phyloP scores from a whole-genome alignment of 1,284 basidiomycete species.

The Microbotryum lychnidis-dioicae region DNA sequence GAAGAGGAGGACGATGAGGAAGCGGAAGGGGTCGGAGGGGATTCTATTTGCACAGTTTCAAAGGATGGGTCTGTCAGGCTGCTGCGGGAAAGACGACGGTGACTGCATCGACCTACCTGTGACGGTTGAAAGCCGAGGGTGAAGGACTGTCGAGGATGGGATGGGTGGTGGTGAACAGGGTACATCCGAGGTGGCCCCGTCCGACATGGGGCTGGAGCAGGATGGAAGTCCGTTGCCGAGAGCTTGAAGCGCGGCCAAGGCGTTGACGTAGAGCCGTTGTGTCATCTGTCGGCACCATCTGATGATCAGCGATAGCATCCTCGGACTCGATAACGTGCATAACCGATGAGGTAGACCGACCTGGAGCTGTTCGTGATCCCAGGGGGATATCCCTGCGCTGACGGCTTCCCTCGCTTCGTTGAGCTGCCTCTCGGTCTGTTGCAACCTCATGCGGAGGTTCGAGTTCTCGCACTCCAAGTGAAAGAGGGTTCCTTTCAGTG shows the following conservation, averaged over 20 bases:
- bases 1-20: not conserved
- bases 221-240: constrained; percentile 8
- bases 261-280: constrained; percentile 9
- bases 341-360: not conserved
- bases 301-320: not conserved
- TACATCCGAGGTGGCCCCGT: not conserved
- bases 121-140: too few species aligned
- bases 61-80: not conserved
- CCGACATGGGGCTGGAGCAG: not conserved
- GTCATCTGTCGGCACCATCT: constrained; percentile 4
- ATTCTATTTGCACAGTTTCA: not conserved
- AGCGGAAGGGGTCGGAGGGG: not conserved
- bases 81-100: not conserved
- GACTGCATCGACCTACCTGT: too few species aligned
- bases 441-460: constrained; percentile 15
- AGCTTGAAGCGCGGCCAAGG: constrained; percentile 17
- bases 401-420: constrained; percentile 7
- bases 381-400: not conserved
- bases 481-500: constrained; percentile 21
- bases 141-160: too few species aligned
- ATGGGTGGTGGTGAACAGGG: not conserved
- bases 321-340: too few species aligned
- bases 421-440: constrained; percentile 6
- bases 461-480: constrained; percentile 27
- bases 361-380: constrained; percentile 17